Conservation (phyloP, 768 basidiomycete genomes). For the Termitomyces sp. region DNA sequence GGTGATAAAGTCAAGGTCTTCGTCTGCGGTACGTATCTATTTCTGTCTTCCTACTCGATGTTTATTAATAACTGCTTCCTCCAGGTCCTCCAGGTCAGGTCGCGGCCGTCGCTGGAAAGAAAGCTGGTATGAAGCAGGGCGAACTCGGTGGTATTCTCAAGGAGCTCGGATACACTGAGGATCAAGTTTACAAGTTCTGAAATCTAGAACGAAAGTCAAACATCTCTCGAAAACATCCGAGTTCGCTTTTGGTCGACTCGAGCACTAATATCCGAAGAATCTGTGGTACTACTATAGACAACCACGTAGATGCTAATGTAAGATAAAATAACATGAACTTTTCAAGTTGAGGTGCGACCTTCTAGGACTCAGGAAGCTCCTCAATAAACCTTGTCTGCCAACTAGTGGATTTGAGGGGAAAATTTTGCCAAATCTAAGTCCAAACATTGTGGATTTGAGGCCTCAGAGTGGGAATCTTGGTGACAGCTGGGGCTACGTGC, state of each 20-base stretch:
- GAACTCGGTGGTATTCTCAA: slow-evolving; percentile 78
- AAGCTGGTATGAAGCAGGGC: slow-evolving; percentile 86
- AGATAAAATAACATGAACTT: neutral
- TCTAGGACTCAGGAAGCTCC: too few species aligned
- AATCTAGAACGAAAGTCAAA: neutral
- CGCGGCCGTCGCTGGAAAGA: slow-evolving; percentile 83
- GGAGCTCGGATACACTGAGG: slow-evolving; percentile 79
- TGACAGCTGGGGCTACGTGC: too few species aligned
- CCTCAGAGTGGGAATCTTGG: too few species aligned
- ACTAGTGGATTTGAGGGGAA: too few species aligned
- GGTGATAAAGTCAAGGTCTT: slow-evolving; percentile 85
- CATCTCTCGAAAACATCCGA: neutral
- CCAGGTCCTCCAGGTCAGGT: slow-evolving; percentile 85
- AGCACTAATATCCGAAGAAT: neutral
- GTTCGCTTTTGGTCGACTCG: neutral
- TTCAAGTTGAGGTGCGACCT: neutral
- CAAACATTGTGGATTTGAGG: too few species aligned
- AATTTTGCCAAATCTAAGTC: too few species aligned
- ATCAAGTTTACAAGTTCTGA: slow-evolving; percentile 59
- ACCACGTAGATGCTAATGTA: neutral
- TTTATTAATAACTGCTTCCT: slow-evolving; percentile 2
- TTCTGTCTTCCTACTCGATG: neutral
- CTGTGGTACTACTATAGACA: neutral
- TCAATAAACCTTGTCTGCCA: too few species aligned
- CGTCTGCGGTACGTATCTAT: slow-evolving; percentile 67